These are phyloP conservation scores for Solanum hybrid DNA, from an alignment of 305 asterid species.

Conservation along the genomic window DNA sequence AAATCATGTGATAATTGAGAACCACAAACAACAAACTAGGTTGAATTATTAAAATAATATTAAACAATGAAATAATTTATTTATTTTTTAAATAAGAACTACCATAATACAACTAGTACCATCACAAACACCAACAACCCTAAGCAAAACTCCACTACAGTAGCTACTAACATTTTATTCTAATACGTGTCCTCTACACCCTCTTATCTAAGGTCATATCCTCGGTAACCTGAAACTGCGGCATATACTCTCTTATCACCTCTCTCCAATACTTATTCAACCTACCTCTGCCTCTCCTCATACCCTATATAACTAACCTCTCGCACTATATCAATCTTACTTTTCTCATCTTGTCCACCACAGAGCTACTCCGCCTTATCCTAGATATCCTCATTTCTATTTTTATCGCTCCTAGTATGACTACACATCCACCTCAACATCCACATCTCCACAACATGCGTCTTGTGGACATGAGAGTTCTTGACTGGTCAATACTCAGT, in stretches of 20 bases:
- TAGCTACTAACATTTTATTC: neutral
- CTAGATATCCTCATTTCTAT: neutral
- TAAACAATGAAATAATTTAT: neutral
- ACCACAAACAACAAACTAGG: neutral
- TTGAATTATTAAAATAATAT: neutral
- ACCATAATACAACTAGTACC: neutral
- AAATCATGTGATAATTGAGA: neutral
- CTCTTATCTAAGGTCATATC: neutral
- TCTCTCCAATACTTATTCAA: neutral
- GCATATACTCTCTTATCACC: neutral
- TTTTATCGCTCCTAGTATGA: too few relatives aligned
- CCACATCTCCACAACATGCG: neutral
- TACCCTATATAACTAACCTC: neutral
- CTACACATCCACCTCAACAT: neutral
- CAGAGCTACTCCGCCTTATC: neutral
- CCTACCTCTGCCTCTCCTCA: neutral
- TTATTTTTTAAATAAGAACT: neutral
- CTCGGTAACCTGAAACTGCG: neutral
- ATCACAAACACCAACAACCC: neutral
- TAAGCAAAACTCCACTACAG: neutral
- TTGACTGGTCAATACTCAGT: neutral
- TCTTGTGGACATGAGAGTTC: neutral
- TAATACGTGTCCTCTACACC: neutral
- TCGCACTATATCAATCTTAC: neutral
- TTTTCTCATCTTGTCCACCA: neutral